Base-by-base conservation (phyloP, 148 eudicot genomes). In the Camellia japonica region DNA sequence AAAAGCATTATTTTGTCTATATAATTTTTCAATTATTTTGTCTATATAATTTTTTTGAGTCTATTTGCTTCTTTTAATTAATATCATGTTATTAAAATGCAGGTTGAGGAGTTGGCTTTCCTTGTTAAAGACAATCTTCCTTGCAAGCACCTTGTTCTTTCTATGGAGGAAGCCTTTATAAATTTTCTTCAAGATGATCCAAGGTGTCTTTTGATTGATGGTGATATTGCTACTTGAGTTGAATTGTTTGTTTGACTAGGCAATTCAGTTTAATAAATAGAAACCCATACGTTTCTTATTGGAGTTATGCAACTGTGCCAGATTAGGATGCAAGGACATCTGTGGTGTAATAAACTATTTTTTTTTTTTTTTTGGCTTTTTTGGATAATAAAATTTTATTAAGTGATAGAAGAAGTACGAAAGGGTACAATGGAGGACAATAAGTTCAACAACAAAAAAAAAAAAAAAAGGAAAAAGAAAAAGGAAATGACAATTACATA, bases 31-130 rank as follows among this genome's bases (percentile, higher is more conserved):
- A n/a, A n/a, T n/a, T n/a, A 9, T 14, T 44, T 51, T 41, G 71
- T 43, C 41, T 69, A 19, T 20, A 69, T 78, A 59, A 54, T 42
- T 68, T 47, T 8, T 42, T 47, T 51, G 14, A 47, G 69, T 1
- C 44, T 65, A 20, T 23, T 23, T 23, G 30, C 30, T 54, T 68
- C 64, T 43, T n/a, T 52, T 3, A 51, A 52, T 63, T 79, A 56
- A 64, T 49, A 20, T 52, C 13, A 59, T n/a, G 20, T 66, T 73
- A 63, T 70, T n/a, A 42, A 47, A 20, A 58, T 83, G 86, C 87
- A 95, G 99, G 97, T 92, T 83, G 97, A 96, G 87, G 99, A 96
- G 82, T 86, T 96, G 85, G 99, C 98, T 79, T 96, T 84, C 82
- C 97, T 96, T 30, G 78, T 96, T 20, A 93, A 91, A 79, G 97